Conservation (phyloP, 2,329 filamentous ascomycete species). For the Ophiostoma angusticollis region DNA sequence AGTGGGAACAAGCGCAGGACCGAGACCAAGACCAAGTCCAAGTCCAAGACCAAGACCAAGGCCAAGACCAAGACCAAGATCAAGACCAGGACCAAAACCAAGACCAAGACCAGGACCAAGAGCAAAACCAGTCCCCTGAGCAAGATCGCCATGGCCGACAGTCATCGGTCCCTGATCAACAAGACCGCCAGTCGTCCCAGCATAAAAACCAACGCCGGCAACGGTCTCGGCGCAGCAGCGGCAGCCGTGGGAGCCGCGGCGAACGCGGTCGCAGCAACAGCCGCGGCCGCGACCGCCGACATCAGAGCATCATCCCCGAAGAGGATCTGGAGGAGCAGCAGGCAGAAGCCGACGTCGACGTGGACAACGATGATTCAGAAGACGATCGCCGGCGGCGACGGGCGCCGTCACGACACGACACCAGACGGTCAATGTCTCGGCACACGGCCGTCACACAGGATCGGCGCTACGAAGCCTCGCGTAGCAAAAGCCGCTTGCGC, state of each 20-base stretch:
- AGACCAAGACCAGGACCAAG: neutral
- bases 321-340: conserved; percentile 10
- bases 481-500: conserved; percentile 10
- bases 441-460: conserved; percentile 14
- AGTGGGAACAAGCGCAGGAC: neutral
- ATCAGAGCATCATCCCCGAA: conserved; percentile 10
- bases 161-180: neutral
- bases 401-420: conserved; percentile 6
- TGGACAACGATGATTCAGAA: conserved; percentile 6
- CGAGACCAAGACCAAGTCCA: too few relatives aligned
- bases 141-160: too few relatives aligned
- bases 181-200: neutral
- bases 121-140: neutral
- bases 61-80: neutral
- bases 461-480: conserved; percentile 4
- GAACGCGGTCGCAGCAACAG: conserved; percentile 6
- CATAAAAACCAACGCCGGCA: conserved; percentile 1
- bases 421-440: conserved; percentile 16
- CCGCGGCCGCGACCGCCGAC: conserved; percentile 6
- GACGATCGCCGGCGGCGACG: conserved; percentile 6
- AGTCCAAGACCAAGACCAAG: neutral
- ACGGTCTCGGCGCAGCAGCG: conserved; percentile 4
- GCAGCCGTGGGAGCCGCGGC: conserved; percentile 8
- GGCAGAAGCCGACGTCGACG: conserved; percentile 4
- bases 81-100: neutral